A percentile compares a stretch with the other conserved stretches of the same genome.
Conservation (phyloP, 2,329 filamentous ascomycete genomes). For the Aspergillus ibericus region DNA sequence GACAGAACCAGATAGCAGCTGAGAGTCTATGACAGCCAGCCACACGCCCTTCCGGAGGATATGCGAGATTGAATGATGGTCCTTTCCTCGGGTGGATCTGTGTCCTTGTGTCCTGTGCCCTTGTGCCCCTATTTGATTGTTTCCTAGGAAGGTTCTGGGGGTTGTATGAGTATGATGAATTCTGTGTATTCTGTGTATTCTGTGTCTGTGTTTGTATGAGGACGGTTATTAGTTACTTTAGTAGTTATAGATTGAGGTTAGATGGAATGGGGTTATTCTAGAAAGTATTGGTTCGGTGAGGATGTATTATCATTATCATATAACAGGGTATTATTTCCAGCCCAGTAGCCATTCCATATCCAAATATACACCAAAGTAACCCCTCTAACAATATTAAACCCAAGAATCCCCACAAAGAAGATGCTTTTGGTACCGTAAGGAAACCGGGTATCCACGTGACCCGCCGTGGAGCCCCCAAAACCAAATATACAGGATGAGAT, state of each 20-base stretch:
- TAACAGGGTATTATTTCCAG: constrained; percentile 28
- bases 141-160: too few relatives aligned
- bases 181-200: too few relatives aligned
- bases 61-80: constrained; percentile 2
- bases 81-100: too few relatives aligned
- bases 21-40: constrained; percentile 17
- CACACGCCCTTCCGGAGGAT: constrained; percentile 12
- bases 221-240: too few relatives aligned
- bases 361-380: constrained; percentile 16
- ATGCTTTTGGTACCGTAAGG: constrained; percentile 9
- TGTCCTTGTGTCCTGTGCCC: too few relatives aligned
- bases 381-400: constrained; percentile 13
- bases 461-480: constrained; percentile 15
- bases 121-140: neutral
- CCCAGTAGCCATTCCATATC: constrained; percentile 11
- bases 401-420: too few relatives aligned
- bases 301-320: too few relatives aligned
- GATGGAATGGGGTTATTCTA: too few relatives aligned
- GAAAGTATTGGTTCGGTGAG: too few relatives aligned
- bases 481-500: constrained; percentile 16
- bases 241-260: too few relatives aligned
- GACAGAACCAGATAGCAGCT: neutral
- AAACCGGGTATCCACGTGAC: constrained; percentile 16
- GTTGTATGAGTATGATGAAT: too few relatives aligned
- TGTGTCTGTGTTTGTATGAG: too few relatives aligned